phyloP scores from a whole-genome alignment of 768 basidiomycete species.

The Favolaschia claudopus region DNA sequence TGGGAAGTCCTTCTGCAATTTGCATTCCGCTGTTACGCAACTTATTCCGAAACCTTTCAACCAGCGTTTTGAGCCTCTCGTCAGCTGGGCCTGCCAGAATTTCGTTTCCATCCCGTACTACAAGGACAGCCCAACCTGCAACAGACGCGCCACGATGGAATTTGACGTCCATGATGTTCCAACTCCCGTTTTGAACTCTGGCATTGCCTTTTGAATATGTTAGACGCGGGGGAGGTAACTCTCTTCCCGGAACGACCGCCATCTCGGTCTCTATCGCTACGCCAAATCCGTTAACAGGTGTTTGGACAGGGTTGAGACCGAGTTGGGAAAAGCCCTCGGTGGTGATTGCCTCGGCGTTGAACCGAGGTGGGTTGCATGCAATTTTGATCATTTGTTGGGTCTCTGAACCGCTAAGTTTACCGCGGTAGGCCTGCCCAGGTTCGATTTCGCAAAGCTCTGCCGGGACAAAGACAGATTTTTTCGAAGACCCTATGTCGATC shows the following conservation, averaged over 20 bases:
- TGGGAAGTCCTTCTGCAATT: conserved; percentile 46
- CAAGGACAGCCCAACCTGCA: conserved; percentile 70
- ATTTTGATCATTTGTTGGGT: conserved; percentile 74
- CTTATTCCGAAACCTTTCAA: conserved; percentile 63
- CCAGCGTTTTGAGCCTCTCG: conserved; percentile 47
- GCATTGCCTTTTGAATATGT: conserved; percentile 58
- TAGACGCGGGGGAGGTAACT: conserved; percentile 66
- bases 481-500: conserved; percentile 41
- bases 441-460: conserved; percentile 76
- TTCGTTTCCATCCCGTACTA: conserved; percentile 58
- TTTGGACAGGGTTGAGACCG: conserved; percentile 49
- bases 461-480: conserved; percentile 53
- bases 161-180: conserved; percentile 80
- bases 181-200: conserved; percentile 65
- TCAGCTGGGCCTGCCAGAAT: conserved; percentile 53
- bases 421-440: conserved; percentile 64
- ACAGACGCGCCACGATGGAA: conserved; percentile 66
- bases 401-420: conserved; percentile 65
- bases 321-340: conserved; percentile 63
- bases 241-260: conserved; percentile 69
- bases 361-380: conserved; percentile 68
- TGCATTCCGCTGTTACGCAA: conserved; percentile 66
- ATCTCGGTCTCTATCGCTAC: conserved; percentile 64
- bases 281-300: conserved; percentile 62
- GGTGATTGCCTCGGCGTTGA: conserved; percentile 67